A percentile compares a stretch with the other conserved stretches of the same genome.
Evolutionary conservation across 2,329 filamentous ascomycete species (phyloP).

Genomic region (Stemphylium lycopersici): DNA sequence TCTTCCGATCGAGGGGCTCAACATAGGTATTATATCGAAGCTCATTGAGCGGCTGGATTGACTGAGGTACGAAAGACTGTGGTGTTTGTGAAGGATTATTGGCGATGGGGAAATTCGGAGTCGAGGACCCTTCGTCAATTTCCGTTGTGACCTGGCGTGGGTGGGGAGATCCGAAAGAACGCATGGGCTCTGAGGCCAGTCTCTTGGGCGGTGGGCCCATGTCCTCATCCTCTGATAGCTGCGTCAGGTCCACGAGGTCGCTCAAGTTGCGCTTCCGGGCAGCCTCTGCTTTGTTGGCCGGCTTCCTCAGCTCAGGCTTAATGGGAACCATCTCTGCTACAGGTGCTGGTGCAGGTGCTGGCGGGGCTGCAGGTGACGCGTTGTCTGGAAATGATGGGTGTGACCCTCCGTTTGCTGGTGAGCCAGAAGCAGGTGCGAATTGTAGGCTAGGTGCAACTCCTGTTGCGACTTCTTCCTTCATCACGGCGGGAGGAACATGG

Average conservation of each 20-base stretch:
- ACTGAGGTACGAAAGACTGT: slow-evolving; percentile 13
- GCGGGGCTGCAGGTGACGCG: slow-evolving; percentile 21
- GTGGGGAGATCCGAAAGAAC: slow-evolving; percentile 19
- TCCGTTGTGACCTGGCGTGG: slow-evolving; percentile 19
- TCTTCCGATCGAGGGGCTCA: slow-evolving; percentile 54
- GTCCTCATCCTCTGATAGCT: slow-evolving; percentile 54
- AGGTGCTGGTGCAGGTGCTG: slow-evolving; percentile 30
- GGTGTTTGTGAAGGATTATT: slow-evolving; percentile 16
- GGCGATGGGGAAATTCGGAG: slow-evolving; percentile 33
- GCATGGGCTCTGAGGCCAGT: slow-evolving; percentile 18
- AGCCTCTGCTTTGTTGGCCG: slow-evolving; percentile 59
- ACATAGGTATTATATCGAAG: slow-evolving; percentile 44
- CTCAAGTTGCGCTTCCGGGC: slow-evolving; percentile 62
- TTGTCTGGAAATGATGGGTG: slow-evolving; percentile 24
- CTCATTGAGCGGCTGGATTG: slow-evolving; percentile 16
- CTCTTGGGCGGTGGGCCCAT: slow-evolving; percentile 46
- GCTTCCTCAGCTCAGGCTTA: slow-evolving; percentile 37
- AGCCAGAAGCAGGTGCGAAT: slow-evolving; percentile 21
- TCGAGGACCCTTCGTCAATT: slow-evolving; percentile 16
- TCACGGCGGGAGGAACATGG: slow-evolving; percentile 29
- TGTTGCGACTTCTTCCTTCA: slow-evolving; percentile 25
- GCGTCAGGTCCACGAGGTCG: slow-evolving; percentile 61
- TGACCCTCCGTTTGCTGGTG: slow-evolving; percentile 15
- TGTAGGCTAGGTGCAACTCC: slow-evolving; percentile 24
- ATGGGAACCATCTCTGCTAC: slow-evolving; percentile 43